Conservation (phyloP, 1,284 basidiomycete species). For the Lignosus rhinocerotis region DNA sequence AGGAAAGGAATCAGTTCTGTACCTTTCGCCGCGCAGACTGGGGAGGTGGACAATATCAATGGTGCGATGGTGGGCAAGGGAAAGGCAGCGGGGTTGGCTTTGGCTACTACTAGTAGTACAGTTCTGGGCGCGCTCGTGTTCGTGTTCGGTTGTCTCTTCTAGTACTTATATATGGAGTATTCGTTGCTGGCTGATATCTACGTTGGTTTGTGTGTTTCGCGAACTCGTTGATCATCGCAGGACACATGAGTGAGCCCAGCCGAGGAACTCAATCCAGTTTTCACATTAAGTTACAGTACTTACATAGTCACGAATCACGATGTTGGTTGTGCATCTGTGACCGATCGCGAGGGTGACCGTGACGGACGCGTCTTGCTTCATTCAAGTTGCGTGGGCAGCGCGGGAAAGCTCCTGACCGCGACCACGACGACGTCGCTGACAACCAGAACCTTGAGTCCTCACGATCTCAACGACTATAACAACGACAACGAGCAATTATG, state of each 20-base stretch:
- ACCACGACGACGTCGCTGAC: not conserved
- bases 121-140: not conserved
- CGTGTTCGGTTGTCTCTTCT: not conserved
- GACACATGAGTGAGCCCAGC: too few species aligned
- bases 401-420: not conserved
- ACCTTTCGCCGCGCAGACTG: not conserved
- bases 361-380: constrained; percentile 8
- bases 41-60: not conserved
- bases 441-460: not conserved
- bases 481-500: constrained; percentile 32
- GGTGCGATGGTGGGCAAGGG: not conserved
- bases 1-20: not conserved
- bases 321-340: too few species aligned
- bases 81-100: not conserved
- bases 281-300: too few species aligned
- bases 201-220: too few species aligned
- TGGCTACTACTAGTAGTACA: too few species aligned
- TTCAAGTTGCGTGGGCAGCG: not conserved
- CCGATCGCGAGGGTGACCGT: constrained; percentile 8
- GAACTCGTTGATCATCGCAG: too few species aligned
- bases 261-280: too few species aligned
- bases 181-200: too few species aligned
- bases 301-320: too few species aligned
- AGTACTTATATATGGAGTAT: not conserved
- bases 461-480: not conserved